Percentiles rank a stretch among this genome's conserved stretches.
These are phyloP conservation scores for Fusarium foetens DNA, from an alignment of 2,329 filamentous ascomycete species.

Conservation along the genomic window DNA sequence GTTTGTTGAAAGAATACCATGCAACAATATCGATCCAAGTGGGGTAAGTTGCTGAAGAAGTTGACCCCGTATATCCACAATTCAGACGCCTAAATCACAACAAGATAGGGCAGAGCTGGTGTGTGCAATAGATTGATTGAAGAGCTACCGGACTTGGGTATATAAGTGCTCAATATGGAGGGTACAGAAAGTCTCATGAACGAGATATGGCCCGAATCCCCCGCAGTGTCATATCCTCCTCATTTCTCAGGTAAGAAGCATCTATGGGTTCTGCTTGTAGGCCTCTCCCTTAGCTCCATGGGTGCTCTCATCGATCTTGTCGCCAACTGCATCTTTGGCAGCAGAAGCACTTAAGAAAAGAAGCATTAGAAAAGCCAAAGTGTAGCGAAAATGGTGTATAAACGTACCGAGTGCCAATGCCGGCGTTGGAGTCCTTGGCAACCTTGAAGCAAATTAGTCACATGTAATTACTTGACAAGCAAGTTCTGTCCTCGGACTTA, in stretches of 20 bases:
- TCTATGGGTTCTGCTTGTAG: constrained; percentile 56
- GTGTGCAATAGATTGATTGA: constrained; percentile 30
- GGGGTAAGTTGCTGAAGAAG: background rate
- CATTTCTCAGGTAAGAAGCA: background rate
- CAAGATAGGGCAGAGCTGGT: background rate
- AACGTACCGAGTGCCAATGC: constrained; percentile 63
- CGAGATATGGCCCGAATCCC: constrained; percentile 7
- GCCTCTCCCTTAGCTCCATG: constrained; percentile 54
- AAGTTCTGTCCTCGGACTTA: background rate
- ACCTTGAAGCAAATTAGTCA: constrained; percentile 44
- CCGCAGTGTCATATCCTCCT: constrained; percentile 8
- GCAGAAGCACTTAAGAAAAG: constrained; percentile 54
- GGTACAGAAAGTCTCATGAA: background rate
- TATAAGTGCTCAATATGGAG: constrained; percentile 35
- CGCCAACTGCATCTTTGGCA: constrained; percentile 60
- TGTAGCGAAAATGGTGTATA: too few species aligned
- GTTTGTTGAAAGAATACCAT: background rate
- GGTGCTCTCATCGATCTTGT: constrained; percentile 57
- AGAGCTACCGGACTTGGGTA: constrained; percentile 40
- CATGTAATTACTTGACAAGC: background rate
- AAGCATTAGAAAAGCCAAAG: background rate
- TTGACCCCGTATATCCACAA: background rate
- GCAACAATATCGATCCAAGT: background rate
- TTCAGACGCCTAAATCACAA: background rate
- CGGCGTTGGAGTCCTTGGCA: constrained; percentile 69